Percentiles rank a stretch among this genome's conserved stretches.
Conservation (phyloP, 2,329 filamentous ascomycete species). For the Acarospora socialis region DNA sequence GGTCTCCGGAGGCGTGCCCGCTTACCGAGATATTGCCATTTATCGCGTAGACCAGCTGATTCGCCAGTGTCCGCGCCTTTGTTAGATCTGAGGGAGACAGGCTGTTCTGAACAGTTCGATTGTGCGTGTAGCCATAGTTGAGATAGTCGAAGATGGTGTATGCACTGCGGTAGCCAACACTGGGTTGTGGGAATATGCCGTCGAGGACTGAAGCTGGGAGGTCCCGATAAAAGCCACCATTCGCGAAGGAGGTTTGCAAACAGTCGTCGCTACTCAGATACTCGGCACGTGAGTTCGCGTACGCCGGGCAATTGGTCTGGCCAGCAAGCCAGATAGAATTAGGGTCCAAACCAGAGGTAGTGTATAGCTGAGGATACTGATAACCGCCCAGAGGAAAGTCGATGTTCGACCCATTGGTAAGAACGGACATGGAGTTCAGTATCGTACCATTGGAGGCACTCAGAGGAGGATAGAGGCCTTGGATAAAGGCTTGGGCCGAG, state of each 20-base stretch:
- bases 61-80: conserved; percentile 32
- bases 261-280: conserved; percentile 32
- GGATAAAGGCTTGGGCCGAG: conserved; percentile 47
- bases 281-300: conserved; percentile 22
- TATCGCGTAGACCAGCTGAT: conserved; percentile 33
- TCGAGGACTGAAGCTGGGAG: conserved; percentile 31
- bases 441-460: conserved; percentile 21
- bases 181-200: conserved; percentile 24
- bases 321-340: conserved; percentile 38
- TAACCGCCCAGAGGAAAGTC: conserved; percentile 40
- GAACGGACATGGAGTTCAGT: conserved; percentile 25
- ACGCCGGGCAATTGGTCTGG: conserved; percentile 29
- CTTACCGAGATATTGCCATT: conserved; percentile 30
- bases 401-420: conserved; percentile 35
- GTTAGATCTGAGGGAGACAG: conserved; percentile 21
- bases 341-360: conserved; percentile 31
- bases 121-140: conserved; percentile 39
- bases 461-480: conserved; percentile 44
- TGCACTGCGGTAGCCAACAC: conserved; percentile 37
- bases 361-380: conserved; percentile 40
- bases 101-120: conserved; percentile 26
- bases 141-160: conserved; percentile 42
- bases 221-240: conserved; percentile 31
- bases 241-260: conserved; percentile 23
- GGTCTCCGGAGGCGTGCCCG: conserved; percentile 11